Evolutionary conservation across 306 rosid species (phyloP).

Genomic region (Hippophae rhamnoides): DNA sequence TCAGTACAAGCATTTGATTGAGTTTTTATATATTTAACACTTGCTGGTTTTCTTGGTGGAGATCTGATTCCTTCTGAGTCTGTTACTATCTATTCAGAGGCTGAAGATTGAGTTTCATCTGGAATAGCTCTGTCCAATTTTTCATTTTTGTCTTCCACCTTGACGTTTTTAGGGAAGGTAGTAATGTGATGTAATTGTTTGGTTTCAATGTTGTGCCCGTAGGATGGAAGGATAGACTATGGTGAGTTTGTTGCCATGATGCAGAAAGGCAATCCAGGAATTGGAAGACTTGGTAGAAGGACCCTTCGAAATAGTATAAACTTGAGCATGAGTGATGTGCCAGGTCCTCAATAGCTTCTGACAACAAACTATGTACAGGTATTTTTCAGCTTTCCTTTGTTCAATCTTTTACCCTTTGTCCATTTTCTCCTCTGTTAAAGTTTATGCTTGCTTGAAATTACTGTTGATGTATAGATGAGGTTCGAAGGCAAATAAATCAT

Average conservation of each 20-base stretch:
- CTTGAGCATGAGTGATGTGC: constrained; percentile 86
- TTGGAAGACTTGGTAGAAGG: constrained; percentile 94
- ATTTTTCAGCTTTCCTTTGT: constrained; percentile 7
- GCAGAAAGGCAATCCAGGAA: constrained; percentile 81
- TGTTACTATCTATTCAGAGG: not conserved
- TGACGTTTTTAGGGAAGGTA: not conserved
- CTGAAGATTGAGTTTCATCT: not conserved
- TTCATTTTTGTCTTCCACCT: not conserved
- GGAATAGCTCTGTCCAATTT: not conserved
- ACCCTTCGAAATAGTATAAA: constrained; percentile 88
- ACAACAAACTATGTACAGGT: constrained; percentile 40
- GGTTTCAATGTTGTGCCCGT: constrained; percentile 14
- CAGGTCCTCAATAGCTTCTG: constrained; percentile 51
- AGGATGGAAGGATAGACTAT: constrained; percentile 95
- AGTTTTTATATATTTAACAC: no score
- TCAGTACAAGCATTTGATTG: no score
- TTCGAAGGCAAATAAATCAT: not conserved
- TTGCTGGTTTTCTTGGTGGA: no score
- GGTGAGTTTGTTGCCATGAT: constrained; percentile 94
- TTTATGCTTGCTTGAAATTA: not conserved
- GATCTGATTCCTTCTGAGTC: no score
- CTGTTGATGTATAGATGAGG: not conserved
- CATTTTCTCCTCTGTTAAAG: not conserved
- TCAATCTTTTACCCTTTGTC: not conserved
- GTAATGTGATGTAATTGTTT: not conserved